phyloP scores from a whole-genome alignment of 345 rosid genomes.

The Camelina sativa region DNA sequence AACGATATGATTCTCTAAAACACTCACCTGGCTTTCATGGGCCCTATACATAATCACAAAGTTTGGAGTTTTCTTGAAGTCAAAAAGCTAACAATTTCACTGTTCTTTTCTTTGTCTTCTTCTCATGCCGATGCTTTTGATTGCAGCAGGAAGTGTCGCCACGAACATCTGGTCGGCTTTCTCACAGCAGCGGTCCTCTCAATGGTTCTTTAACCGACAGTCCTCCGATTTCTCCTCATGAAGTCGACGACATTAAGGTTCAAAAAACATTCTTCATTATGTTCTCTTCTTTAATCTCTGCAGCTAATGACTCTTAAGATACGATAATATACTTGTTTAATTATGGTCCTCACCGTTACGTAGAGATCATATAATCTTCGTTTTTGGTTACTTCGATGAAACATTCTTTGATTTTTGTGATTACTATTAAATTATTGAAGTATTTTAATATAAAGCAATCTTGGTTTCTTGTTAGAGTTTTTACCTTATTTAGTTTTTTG shows the following conservation, averaged over 20 bases:
- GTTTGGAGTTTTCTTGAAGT: constrained; percentile 35
- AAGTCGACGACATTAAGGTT: constrained; percentile 80
- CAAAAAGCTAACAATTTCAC: constrained; percentile 32
- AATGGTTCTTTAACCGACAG: constrained; percentile 83
- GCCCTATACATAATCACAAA: constrained; percentile 27
- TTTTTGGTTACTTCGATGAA: constrained; percentile 12
- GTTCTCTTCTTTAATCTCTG: background rate
- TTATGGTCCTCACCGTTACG: constrained; percentile 10
- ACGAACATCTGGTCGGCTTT: constrained; percentile 81
- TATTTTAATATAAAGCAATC: background rate
- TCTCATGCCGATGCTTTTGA: constrained; percentile 5
- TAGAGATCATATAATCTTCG: constrained; percentile 7
- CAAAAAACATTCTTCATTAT: constrained; percentile 14
- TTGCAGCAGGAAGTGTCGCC: constrained; percentile 90
- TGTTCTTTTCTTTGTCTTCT: constrained; percentile 33
- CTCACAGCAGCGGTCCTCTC: constrained; percentile 89
- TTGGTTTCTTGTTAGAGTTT: constrained; percentile 12
- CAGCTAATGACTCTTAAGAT: background rate
- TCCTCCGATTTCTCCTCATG: constrained; percentile 94
- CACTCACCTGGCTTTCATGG: constrained; percentile 24
- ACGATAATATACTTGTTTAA: constrained; percentile 5
- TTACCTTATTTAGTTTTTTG: background rate
- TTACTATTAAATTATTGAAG: background rate
- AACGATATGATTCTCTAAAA: constrained; percentile 21
- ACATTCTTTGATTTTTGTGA: background rate